These are phyloP conservation scores for Selenicereus undatus DNA, from an alignment of 148 eudicot genomes.

Conservation along the genomic window DNA sequence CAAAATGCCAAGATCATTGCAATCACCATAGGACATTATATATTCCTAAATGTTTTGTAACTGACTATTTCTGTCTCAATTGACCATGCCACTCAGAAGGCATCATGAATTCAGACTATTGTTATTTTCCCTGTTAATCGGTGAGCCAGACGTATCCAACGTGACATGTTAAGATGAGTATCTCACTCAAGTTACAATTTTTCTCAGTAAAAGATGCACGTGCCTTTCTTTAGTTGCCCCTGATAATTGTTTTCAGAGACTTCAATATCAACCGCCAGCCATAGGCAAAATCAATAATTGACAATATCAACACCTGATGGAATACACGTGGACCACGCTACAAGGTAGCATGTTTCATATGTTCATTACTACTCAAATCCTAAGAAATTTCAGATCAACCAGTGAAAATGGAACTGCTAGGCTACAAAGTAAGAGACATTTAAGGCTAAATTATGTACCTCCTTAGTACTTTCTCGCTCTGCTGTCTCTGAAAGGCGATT, in stretches of 20 bases:
- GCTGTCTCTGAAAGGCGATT: constrained; percentile 85
- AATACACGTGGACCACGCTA: neutral
- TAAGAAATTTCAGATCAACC: no score
- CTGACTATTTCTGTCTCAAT: neutral
- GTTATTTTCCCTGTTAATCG: neutral
- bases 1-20: neutral
- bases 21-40: neutral
- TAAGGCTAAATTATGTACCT: constrained; percentile 44
- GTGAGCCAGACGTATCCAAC: neutral
- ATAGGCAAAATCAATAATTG: neutral
- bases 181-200: no score
- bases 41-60: neutral
- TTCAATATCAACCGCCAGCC: neutral
- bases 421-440: neutral
- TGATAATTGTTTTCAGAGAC: neutral
- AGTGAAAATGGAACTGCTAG: neutral
- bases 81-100: neutral
- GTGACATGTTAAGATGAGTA: neutral
- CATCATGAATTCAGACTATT: neutral
- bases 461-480: constrained; percentile 76
- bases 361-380: neutral
- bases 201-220: neutral
- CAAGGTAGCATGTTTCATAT: neutral
- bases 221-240: neutral
- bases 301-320: neutral